phyloP scores from a whole-genome alignment of 192 early-diverging fungal genomes.

The Entomortierella parvispora region DNA sequence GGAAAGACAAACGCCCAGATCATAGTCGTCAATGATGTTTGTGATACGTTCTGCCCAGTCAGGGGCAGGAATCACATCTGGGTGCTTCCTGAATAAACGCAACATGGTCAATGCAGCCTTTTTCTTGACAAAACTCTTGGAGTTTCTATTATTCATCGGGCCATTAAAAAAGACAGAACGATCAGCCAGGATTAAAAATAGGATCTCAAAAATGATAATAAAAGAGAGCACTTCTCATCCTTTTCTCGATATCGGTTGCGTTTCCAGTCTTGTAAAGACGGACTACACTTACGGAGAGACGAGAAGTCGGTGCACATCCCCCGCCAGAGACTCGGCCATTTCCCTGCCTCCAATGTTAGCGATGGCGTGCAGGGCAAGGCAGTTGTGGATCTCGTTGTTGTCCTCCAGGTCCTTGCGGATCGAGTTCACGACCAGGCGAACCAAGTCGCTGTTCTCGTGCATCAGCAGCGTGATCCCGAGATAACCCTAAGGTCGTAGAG shows the following conservation, averaged over 20 bases:
- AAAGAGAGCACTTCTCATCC: slow-evolving; percentile 29
- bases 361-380: slow-evolving; percentile 93
- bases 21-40: slow-evolving; percentile 85
- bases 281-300: slow-evolving; percentile 74
- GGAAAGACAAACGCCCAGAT: slow-evolving; percentile 88
- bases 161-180: neutral
- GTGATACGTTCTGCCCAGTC: slow-evolving; percentile 91
- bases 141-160: slow-evolving; percentile 55
- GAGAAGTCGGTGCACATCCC: slow-evolving; percentile 87
- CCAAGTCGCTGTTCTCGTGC: slow-evolving; percentile 85
- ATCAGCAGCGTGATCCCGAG: slow-evolving; percentile 93
- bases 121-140: slow-evolving; percentile 92
- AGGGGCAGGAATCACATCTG: slow-evolving; percentile 85
- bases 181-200: slow-evolving; percentile 31
- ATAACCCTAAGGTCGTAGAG: slow-evolving; percentile 79
- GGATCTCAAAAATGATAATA: slow-evolving; percentile 22
- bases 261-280: neutral
- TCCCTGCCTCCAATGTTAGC: slow-evolving; percentile 95
- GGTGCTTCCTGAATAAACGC: slow-evolving; percentile 87
- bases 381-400: slow-evolving; percentile 86
- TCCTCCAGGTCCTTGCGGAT: slow-evolving; percentile 91
- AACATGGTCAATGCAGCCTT: slow-evolving; percentile 96
- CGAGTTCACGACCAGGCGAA: slow-evolving; percentile 86
- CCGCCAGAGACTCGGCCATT: slow-evolving; percentile 87
- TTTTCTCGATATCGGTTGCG: neutral